Evolutionary conservation across 2,329 filamentous ascomycete species (phyloP), one percentile per base, ranked within the genome.

Genomic region (Pleomassaria siparia): DNA sequence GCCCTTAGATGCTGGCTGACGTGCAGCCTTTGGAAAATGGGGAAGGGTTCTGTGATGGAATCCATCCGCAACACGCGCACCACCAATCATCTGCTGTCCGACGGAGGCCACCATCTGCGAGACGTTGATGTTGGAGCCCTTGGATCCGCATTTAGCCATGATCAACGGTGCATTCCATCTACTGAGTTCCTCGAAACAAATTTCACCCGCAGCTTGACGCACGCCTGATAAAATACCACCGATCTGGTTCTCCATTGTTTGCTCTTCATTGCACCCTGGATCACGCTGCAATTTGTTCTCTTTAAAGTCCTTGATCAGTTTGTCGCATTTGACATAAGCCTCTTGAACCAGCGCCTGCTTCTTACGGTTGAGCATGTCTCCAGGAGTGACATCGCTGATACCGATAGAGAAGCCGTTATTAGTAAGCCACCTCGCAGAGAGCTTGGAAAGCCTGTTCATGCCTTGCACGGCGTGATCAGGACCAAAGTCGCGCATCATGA

Each of bases 51-150:
- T 85, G 70, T 97, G 92, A 68, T 97, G 92, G 74, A 99, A 99
- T 6, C 94, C 94, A 72, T 99, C 90, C 36, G 89, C 83, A 25
- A 99, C 91, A 82, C 94, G 91, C 64, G 88, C 84, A 40, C 91
- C 90, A 50, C 88, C 88, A 63, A 99, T 97, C 82, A 97, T 96
- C 62, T 99, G 94, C 73, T 99, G 94, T 42, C 94, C 94, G 66
- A 99, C 94, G 49, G 91, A 85, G 47, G 94, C 92, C 67, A 97
- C 88, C 94, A 99, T 99, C 76, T 99, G 94, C 8, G 94, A 94
- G 26, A 99, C 94, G 78, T 99, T 99, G 77, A 99, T 95, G 61
- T 89, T 88, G 4, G 91, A 96, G 68, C 94, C 94, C 72, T 99
- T 99, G 44, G 92, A 97, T 40, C 94, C 94, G 11, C 90, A 97